Percentiles rank a stretch among this genome's conserved stretches.
These are phyloP conservation scores for Limnanthes douglasii DNA, from an alignment of 345 rosid genomes.

Conservation along the genomic window DNA sequence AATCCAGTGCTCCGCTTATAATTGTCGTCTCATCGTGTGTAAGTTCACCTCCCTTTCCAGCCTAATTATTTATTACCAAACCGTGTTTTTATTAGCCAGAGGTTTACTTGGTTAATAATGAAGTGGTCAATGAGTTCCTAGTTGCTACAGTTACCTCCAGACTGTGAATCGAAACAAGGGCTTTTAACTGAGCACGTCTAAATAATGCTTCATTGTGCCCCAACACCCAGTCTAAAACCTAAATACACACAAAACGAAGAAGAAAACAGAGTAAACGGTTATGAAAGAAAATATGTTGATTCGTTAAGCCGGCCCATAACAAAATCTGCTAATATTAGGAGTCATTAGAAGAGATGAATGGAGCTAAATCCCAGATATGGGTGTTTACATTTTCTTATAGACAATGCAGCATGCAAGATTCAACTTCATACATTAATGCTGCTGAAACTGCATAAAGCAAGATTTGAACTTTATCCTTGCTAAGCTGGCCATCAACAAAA, in stretches of 20 bases:
- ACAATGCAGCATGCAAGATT: background rate
- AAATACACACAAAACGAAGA: conserved; percentile 8
- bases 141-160: conserved; percentile 42
- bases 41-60: conserved; percentile 97
- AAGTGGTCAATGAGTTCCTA: conserved; percentile 1
- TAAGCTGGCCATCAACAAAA: too few relatives aligned
- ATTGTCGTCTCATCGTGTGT: conserved; percentile 97
- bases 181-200: conserved; percentile 94
- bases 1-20: conserved; percentile 91
- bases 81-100: background rate
- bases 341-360: background rate
- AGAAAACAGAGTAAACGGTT: background rate
- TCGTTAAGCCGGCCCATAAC: background rate
- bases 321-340: background rate
- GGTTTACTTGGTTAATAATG: background rate
- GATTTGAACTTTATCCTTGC: too few relatives aligned
- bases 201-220: conserved; percentile 87
- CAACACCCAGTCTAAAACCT: conserved; percentile 78
- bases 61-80: conserved; percentile 23
- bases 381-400: background rate
- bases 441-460: too few relatives aligned
- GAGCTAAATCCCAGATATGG: background rate
- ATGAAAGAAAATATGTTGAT: background rate
- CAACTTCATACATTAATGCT: background rate
- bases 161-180: conserved; percentile 84